Base-by-base conservation (phyloP, 768 basidiomycete species). In the Amanita pallidorosea region DNA sequence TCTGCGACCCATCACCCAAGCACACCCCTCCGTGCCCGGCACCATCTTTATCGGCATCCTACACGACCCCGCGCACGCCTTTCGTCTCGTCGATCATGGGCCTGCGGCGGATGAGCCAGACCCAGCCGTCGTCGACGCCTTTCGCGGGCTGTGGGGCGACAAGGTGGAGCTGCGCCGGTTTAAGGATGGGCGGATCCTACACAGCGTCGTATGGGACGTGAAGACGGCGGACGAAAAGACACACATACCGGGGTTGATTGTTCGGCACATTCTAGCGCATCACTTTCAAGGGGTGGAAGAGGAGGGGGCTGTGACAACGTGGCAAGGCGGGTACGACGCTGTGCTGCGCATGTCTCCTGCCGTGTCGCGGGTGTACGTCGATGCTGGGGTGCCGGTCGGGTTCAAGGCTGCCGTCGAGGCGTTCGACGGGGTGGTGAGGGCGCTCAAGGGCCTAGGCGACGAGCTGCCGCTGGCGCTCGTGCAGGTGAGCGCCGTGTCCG, bases 181-280 rank as follows among this genome's bases (percentile, higher is more conserved):
- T 73, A 94, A 97, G 65, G 94, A 99, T 58, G 95, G 95, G 1
- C 77, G 85, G 15, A 97, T 98, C 54, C 61, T 77, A 5, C 92
- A 97, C 65, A 90, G 87, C 57, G 91, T 97, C n/a, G 93, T 98
- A 2, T 99, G 96, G 96, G 86, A 96, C 17, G 80, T 90, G 7
- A 76, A 79, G 54, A 84, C 79, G 2, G 74, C 77, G 0, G 91
- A 95, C 47, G 89, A 92, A 54, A 82, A 89, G 23, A 72, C 81
- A 0, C 77, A 83, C 54, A 81, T 98, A 25, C 91, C 92, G 0
- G 68, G 72, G 12, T 73, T 78, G 67, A 79, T 97, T 57, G 80
- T 90, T 23, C 67, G 70, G 18, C 83, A 93, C 66, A 65, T 97
- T 36, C 74, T 99, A 8, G 60, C 71, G 15, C 72, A 75, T 22